Conservation (phyloP, 2,329 filamentous ascomycete species). For the Pseudogymnoascus sp. region DNA sequence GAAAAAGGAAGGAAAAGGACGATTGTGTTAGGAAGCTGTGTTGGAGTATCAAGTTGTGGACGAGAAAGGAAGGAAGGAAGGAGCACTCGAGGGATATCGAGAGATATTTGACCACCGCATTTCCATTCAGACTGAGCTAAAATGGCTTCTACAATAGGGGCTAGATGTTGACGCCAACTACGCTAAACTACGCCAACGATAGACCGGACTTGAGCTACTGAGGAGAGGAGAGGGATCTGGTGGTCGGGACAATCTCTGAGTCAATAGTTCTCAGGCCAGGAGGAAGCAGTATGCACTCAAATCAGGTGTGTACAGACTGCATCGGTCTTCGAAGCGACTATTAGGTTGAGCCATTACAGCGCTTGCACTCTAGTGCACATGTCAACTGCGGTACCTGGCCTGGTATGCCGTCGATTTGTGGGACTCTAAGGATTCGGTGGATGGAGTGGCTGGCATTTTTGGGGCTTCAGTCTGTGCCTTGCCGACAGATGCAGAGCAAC, state of each 20-base stretch:
- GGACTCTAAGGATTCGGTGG: neutral
- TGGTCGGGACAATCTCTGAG: neutral
- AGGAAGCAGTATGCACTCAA: neutral
- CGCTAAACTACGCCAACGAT: neutral
- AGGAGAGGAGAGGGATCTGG: neutral
- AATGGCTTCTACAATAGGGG: neutral
- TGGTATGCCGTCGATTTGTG: neutral
- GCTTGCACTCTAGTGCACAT: neutral
- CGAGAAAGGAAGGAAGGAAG: neutral
- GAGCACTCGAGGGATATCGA: neutral
- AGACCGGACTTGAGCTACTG: neutral
- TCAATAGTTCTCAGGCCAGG: neutral
- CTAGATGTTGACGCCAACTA: neutral
- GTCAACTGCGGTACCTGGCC: neutral
- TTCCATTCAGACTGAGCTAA: neutral
- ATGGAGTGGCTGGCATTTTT: neutral
- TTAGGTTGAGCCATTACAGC: neutral
- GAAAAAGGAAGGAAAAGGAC: neutral
- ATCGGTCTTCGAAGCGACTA: neutral
- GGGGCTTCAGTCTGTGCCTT: neutral
- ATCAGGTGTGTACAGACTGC: neutral
- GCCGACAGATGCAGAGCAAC: neutral
- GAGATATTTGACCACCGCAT: neutral
- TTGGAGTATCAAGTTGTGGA: neutral
- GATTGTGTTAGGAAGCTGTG: neutral